A percentile compares a stretch with the other conserved stretches of the same genome.
phyloP scores from a whole-genome alignment of 78 protist species.

The Mantamonas sphyraenae region DNA sequence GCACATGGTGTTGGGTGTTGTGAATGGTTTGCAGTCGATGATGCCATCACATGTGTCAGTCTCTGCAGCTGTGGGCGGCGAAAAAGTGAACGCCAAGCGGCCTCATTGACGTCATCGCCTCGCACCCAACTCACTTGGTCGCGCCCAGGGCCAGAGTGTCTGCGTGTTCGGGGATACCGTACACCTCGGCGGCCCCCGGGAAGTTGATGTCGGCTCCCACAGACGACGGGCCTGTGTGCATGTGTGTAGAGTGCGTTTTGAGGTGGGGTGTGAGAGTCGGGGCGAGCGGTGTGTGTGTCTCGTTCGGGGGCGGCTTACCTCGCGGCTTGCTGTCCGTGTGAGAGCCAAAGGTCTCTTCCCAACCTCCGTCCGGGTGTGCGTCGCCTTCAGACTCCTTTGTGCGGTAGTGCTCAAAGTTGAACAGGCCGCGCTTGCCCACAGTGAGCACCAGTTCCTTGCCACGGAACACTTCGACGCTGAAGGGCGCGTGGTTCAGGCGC shows the following conservation, averaged over 20 bases:
- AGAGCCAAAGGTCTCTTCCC: slow-evolving; percentile 40
- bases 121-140: slow-evolving; percentile 6
- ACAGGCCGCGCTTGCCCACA: too few relatives aligned
- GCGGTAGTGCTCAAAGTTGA: not conserved
- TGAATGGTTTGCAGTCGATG: not conserved
- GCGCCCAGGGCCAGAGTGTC: slow-evolving; percentile 37
- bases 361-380: slow-evolving; percentile 9
- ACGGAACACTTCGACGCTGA: too few relatives aligned
- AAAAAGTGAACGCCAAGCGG: not conserved
- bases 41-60: not conserved
- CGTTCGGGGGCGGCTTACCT: too few relatives aligned
- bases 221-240: slow-evolving; percentile 13
- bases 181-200: slow-evolving; percentile 45
- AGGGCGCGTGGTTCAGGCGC: too few relatives aligned
- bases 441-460: too few relatives aligned
- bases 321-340: slow-evolving; percentile 26
- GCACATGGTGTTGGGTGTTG: not conserved
- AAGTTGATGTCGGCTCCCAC: slow-evolving; percentile 68
- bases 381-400: not conserved
- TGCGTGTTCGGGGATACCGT: slow-evolving; percentile 91
- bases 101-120: slow-evolving; percentile 29
- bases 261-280: too few relatives aligned
- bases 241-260: too few relatives aligned
- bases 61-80: not conserved
- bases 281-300: too few relatives aligned